phyloP scores from a whole-genome alignment of 352 stramenopile genomes.

The Phytophthora cactorum region DNA sequence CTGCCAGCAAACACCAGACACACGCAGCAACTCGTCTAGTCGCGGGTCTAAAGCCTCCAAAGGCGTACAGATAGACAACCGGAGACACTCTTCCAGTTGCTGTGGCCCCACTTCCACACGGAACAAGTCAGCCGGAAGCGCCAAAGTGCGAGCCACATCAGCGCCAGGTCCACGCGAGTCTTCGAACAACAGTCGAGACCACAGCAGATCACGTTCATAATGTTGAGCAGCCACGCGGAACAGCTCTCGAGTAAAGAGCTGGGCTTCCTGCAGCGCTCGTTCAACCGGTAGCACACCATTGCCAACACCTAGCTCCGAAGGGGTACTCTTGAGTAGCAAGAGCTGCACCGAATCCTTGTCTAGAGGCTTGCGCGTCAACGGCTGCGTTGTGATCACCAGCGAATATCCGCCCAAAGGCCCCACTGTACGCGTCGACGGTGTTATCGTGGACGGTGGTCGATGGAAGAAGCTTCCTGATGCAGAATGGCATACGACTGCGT shows the following conservation, averaged over 20 bases:
- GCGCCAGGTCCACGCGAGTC: conserved; percentile 55
- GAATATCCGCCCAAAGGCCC: conserved; percentile 60
- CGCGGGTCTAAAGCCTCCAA: conserved; percentile 80
- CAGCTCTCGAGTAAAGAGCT: conserved; percentile 80
- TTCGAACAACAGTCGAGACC: conserved; percentile 83
- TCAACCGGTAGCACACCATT: conserved; percentile 66
- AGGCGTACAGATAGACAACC: conserved; percentile 80
- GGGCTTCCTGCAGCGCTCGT: conserved; percentile 72
- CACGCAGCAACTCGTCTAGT: conserved; percentile 67
- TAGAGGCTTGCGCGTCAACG: conserved; percentile 51
- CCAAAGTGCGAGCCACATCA: conserved; percentile 60
- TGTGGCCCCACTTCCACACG: conserved; percentile 77
- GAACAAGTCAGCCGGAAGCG: conserved; percentile 66
- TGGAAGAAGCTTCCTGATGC: conserved; percentile 83
- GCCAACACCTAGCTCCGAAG: conserved; percentile 44
- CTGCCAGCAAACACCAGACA: conserved; percentile 79
- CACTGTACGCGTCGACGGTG: conserved; percentile 29
- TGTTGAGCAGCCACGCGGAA: conserved; percentile 81
- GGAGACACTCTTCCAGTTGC: conserved; percentile 86
- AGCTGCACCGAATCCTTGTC: conserved; percentile 77
- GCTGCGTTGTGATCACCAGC: conserved; percentile 80
- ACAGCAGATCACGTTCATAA: conserved; percentile 88
- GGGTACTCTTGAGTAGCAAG: conserved; percentile 63
- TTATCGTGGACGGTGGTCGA: conserved; percentile 42
- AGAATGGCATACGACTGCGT: conserved; percentile 84